Evolutionary conservation across 2,329 filamentous ascomycete species (phyloP).

Genomic region (Botryotinia narcissicola): DNA sequence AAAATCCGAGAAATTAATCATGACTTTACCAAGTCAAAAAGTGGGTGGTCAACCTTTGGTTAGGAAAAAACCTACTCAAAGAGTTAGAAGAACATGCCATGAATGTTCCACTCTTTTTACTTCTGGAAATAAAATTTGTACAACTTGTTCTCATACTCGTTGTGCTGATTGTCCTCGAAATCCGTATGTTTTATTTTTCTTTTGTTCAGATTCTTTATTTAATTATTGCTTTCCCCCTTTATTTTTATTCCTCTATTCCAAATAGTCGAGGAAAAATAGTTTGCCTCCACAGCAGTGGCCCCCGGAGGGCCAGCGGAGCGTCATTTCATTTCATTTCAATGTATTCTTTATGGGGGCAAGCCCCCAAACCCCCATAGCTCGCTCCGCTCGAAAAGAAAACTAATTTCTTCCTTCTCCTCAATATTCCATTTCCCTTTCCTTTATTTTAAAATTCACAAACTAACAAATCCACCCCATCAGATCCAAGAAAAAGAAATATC

Average conservation of each 20-base stretch:
- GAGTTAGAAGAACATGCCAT: slow-evolving; percentile 74
- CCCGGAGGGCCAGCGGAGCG: not conserved
- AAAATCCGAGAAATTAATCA: slow-evolving; percentile 46
- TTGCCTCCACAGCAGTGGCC: not conserved
- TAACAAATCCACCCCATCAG: slow-evolving; percentile 40
- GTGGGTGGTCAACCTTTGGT: slow-evolving; percentile 67
- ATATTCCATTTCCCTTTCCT: not conserved
- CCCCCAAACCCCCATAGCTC: not conserved
- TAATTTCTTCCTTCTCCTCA: not conserved
- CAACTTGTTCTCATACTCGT: slow-evolving; percentile 66
- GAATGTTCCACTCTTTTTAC: slow-evolving; percentile 65
- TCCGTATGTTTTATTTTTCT: slow-evolving; percentile 56
- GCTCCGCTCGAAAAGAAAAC: not conserved
- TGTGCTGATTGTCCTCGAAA: slow-evolving; percentile 80
- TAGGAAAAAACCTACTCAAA: slow-evolving; percentile 68
- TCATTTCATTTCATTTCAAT: not conserved
- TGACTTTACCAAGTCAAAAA: slow-evolving; percentile 62
- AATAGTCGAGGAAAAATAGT: not conserved
- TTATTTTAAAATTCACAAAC: not conserved
- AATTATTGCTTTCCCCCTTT: not conserved
- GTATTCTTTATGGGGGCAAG: not conserved
- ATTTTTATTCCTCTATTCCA: not conserved
- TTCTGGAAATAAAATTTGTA: slow-evolving; percentile 60
- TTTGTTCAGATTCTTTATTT: rapidly evolving
- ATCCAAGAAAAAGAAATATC: slow-evolving; percentile 66